Conservation (phyloP, 129 eudicot genomes). For the Flaveria robusta region DNA sequence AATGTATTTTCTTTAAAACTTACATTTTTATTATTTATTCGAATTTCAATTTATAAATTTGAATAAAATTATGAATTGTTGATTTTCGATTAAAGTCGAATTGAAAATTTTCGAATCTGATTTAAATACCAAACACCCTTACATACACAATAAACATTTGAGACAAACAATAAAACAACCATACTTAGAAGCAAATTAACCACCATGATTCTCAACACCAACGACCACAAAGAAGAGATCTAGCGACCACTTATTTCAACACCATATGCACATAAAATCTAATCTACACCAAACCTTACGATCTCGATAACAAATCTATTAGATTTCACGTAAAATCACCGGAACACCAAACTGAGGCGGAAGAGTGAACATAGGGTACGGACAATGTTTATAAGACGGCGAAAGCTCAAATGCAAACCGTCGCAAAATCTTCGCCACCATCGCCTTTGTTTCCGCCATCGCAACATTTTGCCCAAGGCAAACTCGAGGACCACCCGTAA, state of each 20-base stretch:
- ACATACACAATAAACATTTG: too few species aligned
- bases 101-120: too few species aligned
- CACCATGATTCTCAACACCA: constrained; percentile 2
- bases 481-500: constrained; percentile 61
- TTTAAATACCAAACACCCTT: too few species aligned
- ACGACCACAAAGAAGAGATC: neutral
- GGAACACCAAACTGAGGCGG: constrained; percentile 42
- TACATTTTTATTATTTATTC: too few species aligned
- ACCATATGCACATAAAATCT: neutral
- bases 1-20: too few species aligned
- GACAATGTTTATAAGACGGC: constrained; percentile 56
- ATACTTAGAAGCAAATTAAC: neutral
- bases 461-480: constrained; percentile 69
- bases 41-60: too few species aligned
- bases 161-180: neutral
- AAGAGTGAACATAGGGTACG: constrained; percentile 38
- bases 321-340: neutral
- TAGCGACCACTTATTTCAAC: neutral
- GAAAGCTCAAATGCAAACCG: constrained; percentile 59
- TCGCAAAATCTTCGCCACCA: constrained; percentile 41
- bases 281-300: neutral
- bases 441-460: constrained; percentile 50
- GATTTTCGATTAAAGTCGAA: too few species aligned
- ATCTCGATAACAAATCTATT: neutral
- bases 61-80: too few species aligned